phyloP scores from a whole-genome alignment of 2,329 filamentous ascomycete species.

The Rhexocercosporidium sp. region DNA sequence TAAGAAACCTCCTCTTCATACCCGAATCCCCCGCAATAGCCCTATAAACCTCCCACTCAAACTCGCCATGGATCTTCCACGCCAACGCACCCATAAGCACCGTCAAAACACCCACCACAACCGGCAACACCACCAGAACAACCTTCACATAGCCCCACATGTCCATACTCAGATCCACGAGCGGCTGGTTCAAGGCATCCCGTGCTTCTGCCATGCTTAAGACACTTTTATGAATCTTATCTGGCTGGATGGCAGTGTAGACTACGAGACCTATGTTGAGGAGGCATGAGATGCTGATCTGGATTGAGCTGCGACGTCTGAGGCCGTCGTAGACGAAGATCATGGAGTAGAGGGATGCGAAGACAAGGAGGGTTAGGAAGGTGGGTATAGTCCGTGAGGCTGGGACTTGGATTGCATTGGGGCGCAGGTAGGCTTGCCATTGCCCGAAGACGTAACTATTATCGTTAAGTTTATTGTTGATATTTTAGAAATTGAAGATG shows the following conservation, averaged over 20 bases:
- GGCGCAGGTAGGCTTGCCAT: constrained; percentile 1
- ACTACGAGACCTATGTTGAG: neutral
- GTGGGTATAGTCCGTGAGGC: neutral
- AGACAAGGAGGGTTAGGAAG: constrained; percentile 4
- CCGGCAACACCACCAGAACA: neutral
- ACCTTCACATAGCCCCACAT: constrained; percentile 9
- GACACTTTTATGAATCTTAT: neutral
- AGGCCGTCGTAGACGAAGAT: constrained; percentile 10
- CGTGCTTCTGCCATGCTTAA: neutral
- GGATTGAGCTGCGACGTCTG: neutral
- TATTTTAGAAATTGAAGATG: no score
- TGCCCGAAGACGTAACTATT: constrained; percentile 2
- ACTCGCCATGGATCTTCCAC: constrained; percentile 11
- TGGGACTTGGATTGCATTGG: neutral
- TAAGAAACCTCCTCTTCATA: constrained; percentile 9
- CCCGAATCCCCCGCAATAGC: constrained; percentile 6
- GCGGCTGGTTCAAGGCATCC: neutral
- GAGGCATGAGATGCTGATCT: neutral
- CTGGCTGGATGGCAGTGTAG: constrained; percentile 4
- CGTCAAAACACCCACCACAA: neutral
- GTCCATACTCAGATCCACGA: constrained; percentile 2
- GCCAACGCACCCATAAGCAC: neutral
- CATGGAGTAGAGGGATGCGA: constrained; percentile 1
- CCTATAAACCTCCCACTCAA: constrained; percentile 10
- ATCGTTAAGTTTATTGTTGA: neutral